Evolutionary conservation across 1,284 basidiomycete genomes (phyloP), one percentile per base, ranked within the genome.

Genomic region (Cryptococcus deneoformans): DNA sequence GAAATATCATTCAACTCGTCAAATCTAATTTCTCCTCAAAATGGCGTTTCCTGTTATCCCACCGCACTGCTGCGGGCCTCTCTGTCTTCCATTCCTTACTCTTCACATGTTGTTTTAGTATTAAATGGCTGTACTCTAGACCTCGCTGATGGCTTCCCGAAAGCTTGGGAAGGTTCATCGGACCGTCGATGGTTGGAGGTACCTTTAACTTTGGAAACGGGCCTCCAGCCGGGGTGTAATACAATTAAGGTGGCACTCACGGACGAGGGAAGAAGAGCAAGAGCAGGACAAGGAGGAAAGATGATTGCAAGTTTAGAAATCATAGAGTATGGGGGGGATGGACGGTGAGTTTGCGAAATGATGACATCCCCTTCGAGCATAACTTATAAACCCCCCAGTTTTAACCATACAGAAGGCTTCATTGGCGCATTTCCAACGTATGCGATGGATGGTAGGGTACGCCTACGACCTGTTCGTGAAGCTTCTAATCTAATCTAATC

Each of bases 391-490:
- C 24, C 34, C 24, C 38, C 29, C 57, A 90, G 89, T 67, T 91
- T 90, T 70, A 80, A 85, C 48, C 71, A 78, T 3, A 76, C 79
- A 1, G 79, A 79, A 5, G 87, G 85, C 0, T 80, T 86, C 66
- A 86, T 90, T 61, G 82, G 87, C 50, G 80, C 88, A 11, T 92
- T 85, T 72, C 89, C 88, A 6, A 91, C 89, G 81, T 89, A 65
- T 53, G 57, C 59, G 2, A 62, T 66, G 24, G 57, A 72, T 42
- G 72, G 73, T 3, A 50, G 44, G 2, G 54, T 73, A 34, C 72
- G 71, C 6, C 62, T 77, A 2, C 59, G 76, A 36, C 76, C 76
- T 9, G 70, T 72, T 36, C 59, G 70, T 67, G 6, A 9, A 34
- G 12, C n/a, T 16, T 40, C 29, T 46, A 10, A n/a, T 14, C 12